Evolutionary conservation across 495 filamentous ascomycete species (phyloP), one percentile per base, ranked within the genome.

Genomic region (Neurospora sublineolata): DNA sequence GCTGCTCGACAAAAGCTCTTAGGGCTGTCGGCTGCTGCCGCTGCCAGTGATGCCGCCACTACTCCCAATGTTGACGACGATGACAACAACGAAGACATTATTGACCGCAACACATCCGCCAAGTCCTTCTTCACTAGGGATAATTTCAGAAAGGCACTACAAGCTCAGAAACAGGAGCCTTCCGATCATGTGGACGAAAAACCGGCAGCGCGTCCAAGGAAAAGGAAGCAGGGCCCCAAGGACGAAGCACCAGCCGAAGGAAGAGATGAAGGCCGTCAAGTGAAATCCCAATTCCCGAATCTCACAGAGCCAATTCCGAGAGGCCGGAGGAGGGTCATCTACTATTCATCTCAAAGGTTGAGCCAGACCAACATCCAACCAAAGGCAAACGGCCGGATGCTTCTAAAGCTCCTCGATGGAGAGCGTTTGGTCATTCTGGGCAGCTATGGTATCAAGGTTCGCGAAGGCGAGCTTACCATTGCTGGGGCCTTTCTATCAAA

Each of bases 371-470:
- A 18, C 27, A 64, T 64, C 3, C 52, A 64, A 16, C 14, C 27
- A 30, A 64, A 77, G 20, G 72, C 73, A 30, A 77, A 84, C 67
- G 84, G 83, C 3, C 74, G 75, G 8, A 40, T 79, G 10, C 42
- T 77, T 3, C 64, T 87, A 1, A 80, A 73, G 37, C 73, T 85
- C 14, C 75, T 74, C 3, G 81, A 84, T 4, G 85, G 84, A 73
- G 86, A 88, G 89, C 90, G 87, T 27, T 75, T 94, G 38, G 86
- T 90, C 11, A 77, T 93, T 33, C 76, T 94, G 3, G 93, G 93
- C 5, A 88, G 89, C 72, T 97, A 90, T 81, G 91, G 92, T 68
- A 72, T 97, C 27, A 87, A 86, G 79, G 86, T 94, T 3, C 84
- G 83, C 27, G 75, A 79, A 37, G 83, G 83, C 58, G 84, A 88